Evolutionary conservation across 352 stramenopile genomes (phyloP).

Genomic region (Pelagophyceae sp.): DNA sequence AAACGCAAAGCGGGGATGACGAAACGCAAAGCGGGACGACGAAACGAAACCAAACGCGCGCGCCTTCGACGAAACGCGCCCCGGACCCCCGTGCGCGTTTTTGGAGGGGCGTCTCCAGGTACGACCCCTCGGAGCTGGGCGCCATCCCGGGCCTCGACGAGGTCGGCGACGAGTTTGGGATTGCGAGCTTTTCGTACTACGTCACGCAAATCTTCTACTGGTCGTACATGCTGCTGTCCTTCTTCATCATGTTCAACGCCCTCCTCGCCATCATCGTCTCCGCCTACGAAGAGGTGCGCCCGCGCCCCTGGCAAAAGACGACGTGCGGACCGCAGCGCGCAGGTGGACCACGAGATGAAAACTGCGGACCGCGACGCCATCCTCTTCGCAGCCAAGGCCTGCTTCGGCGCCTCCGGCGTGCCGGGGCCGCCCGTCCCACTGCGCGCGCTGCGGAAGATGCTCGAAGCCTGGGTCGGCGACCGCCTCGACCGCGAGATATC

Average conservation of each 20-base stretch:
- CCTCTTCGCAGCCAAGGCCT: background rate
- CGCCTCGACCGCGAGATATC: background rate
- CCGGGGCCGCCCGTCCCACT: background rate
- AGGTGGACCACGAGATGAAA: background rate
- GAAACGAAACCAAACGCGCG: too few relatives aligned
- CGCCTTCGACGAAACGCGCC: too few relatives aligned
- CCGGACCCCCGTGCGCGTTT: too few relatives aligned
- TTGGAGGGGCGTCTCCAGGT: too few relatives aligned
- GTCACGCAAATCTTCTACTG: constrained; percentile 19
- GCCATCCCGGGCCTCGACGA: constrained; percentile 5
- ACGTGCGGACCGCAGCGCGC: background rate
- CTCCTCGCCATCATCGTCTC: constrained; percentile 22
- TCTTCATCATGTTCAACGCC: constrained; percentile 25
- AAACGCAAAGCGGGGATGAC: too few relatives aligned
- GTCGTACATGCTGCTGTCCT: constrained; percentile 18
- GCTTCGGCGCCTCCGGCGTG: background rate
- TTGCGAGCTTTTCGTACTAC: background rate
- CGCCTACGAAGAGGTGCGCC: constrained; percentile 11
- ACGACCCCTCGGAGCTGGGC: background rate
- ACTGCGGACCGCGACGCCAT: background rate
- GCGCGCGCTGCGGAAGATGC: background rate
- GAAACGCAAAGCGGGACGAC: too few relatives aligned
- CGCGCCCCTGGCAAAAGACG: background rate
- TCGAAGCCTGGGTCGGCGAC: constrained; percentile 9
- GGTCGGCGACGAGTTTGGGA: background rate